A percentile compares a stretch with the other conserved stretches of the same genome.
Conservation (phyloP, 257 asterid genomes). For the Galeopsis tetrahit region DNA sequence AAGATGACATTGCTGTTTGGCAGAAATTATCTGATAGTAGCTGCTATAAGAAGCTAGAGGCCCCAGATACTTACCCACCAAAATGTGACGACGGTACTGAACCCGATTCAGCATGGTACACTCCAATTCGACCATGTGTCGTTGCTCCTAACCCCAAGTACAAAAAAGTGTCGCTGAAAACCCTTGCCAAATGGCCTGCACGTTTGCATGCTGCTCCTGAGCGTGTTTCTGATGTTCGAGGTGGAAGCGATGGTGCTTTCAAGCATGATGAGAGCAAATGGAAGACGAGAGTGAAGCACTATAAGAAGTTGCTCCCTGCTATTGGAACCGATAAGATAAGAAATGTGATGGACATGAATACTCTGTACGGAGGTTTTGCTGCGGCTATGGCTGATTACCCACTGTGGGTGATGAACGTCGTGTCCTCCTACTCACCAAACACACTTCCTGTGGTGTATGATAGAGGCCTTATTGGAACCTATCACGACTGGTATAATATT, state of each 20-base stretch:
- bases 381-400: slow-evolving; percentile 78
- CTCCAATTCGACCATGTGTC: slow-evolving; percentile 90
- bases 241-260: slow-evolving; percentile 86
- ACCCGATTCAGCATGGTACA: slow-evolving; percentile 97
- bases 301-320: slow-evolving; percentile 85
- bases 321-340: slow-evolving; percentile 82
- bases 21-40: slow-evolving; percentile 64
- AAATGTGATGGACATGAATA: slow-evolving; percentile 97
- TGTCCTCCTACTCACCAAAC: slow-evolving; percentile 76
- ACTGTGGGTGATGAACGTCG: slow-evolving; percentile 94
- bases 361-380: slow-evolving; percentile 90
- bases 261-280: slow-evolving; percentile 85
- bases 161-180: slow-evolving; percentile 57
- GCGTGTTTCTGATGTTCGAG: slow-evolving; percentile 75
- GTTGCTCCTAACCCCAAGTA: slow-evolving; percentile 67
- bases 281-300: slow-evolving; percentile 78
- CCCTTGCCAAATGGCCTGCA: slow-evolving; percentile 90
- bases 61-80: slow-evolving; percentile 75
- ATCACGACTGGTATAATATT: slow-evolving; percentile 83
- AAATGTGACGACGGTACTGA: slow-evolving; percentile 95
- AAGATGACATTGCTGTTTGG: slow-evolving; percentile 98
- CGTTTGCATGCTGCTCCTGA: slow-evolving; percentile 75
- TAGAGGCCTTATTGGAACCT: slow-evolving; percentile 91
- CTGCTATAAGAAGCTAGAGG: slow-evolving; percentile 85
- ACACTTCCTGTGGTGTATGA: slow-evolving; percentile 92